Base-by-base conservation (phyloP, 352 stramenopile species). In the Globisporangium okanoganense region DNA sequence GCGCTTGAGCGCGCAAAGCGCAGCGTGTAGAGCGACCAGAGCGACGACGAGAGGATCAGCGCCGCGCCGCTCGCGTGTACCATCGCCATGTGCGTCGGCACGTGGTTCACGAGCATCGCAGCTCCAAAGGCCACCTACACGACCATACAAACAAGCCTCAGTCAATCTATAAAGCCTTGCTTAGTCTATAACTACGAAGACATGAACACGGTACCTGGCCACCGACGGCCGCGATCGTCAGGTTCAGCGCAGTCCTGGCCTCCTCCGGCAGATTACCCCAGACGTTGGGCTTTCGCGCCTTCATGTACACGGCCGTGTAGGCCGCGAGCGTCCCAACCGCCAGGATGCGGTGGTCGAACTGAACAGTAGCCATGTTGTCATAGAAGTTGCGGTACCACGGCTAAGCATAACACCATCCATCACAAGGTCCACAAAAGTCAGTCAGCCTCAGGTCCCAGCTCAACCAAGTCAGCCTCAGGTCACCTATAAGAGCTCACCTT, bases 21-120 rank as follows among this genome's bases (percentile, higher is more conserved):
- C 55, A 91, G 66, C 24, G 77, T 76, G 61, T 88, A 72, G 45
- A 91, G 31, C 14, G 66, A 72, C 82, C 82, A 91, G n/a, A 91
- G 57, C 38, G 79, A 89, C 51, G 82, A 85, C 0, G 71, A 74
- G 5, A 91, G 66, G 35, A 88, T 75, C 45, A 85, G 50, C 5
- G 63, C 70, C 2, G 82, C 79, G 4, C 79, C 79, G 8, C 76
- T 71, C 43, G 98, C 91, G 78, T 99, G 97, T 35, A 80, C 84
- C 53, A 97, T 95, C 31, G 95, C 96, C 14, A 99, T 71, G 24
- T 74, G 66, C 22, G 98, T 90, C 2, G 97, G 97, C 38, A 99
- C 94, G 67, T 97, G 96, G 54, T 96, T 93, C 65, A 99, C 79
- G 16, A 99, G 71, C 69, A 98, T 99, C 16, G 87, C 91, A 13